Evolutionary conservation across 371 early-diverging fungal species (phyloP).

Genomic region (Lichtheimia ornata): DNA sequence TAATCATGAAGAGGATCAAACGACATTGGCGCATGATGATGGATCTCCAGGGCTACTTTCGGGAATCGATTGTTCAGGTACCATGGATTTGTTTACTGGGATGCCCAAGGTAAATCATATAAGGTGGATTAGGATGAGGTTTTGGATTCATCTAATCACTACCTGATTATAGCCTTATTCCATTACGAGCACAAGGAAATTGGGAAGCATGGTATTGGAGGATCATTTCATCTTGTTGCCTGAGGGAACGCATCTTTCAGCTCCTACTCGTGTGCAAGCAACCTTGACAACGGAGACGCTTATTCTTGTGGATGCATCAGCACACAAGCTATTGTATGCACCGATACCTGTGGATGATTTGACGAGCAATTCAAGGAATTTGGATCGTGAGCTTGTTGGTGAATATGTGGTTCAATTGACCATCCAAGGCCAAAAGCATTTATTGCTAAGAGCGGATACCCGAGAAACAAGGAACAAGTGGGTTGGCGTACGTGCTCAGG

Average conservation of each 20-base stretch:
- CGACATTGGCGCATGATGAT: not conserved
- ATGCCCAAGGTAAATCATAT: slow-evolving; percentile 1
- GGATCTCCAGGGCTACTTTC: not conserved
- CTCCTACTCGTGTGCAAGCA: slow-evolving; percentile 23
- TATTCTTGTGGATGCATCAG: slow-evolving; percentile 6
- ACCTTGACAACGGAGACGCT: slow-evolving; percentile 21
- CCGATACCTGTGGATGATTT: slow-evolving; percentile 25
- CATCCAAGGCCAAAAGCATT: slow-evolving; percentile 14
- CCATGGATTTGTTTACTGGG: slow-evolving; percentile 22
- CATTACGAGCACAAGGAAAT: not conserved
- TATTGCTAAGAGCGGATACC: slow-evolving; percentile 22
- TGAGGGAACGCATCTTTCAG: slow-evolving; percentile 2
- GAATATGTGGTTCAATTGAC: slow-evolving; percentile 28
- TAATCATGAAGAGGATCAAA: not conserved
- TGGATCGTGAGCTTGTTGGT: slow-evolving; percentile 32
- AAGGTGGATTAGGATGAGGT: no score
- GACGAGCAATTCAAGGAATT: slow-evolving; percentile 22
- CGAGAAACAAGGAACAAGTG: slow-evolving; percentile 30
- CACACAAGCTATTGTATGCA: slow-evolving; percentile 21
- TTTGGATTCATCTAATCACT: not conserved
- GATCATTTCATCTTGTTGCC: slow-evolving; percentile 20
- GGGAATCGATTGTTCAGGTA: slow-evolving; percentile 24
- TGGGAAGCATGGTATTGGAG: slow-evolving; percentile 11
- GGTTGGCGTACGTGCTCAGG: slow-evolving; percentile 17
- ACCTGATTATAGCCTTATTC: not conserved